These are phyloP conservation scores for Salix udensis DNA, from an alignment of 345 rosid genomes.

Conservation along the genomic window DNA sequence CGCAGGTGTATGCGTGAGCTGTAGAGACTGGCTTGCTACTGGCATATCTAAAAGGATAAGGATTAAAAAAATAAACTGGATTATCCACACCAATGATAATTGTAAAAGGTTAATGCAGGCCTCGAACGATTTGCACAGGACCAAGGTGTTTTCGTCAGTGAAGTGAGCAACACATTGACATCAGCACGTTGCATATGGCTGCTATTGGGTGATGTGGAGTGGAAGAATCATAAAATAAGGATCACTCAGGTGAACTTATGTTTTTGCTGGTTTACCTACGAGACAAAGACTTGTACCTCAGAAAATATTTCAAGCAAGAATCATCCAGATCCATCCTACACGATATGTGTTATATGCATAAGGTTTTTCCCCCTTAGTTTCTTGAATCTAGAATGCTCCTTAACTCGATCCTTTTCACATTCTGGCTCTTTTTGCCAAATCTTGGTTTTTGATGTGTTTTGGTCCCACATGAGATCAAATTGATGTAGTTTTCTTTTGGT, in stretches of 20 bases:
- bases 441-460: constrained; percentile 10
- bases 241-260: neutral
- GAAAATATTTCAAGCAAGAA: neutral
- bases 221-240: constrained; percentile 8
- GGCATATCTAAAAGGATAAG: neutral
- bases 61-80: neutral
- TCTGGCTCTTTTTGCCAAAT: constrained; percentile 14
- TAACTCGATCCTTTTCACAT: neutral
- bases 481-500: no score
- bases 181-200: neutral
- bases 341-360: no score
- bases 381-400: neutral
- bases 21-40: neutral
- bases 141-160: neutral
- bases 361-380: no score
- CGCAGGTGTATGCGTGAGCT: neutral
- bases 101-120: neutral
- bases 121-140: neutral
- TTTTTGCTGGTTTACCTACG: neutral
- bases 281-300: neutral
- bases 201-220: neutral
- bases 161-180: neutral
- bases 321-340: neutral
- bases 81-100: neutral
- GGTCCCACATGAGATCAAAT: neutral